Evolutionary conservation across 306 rosid species (phyloP), one percentile per base, ranked within the genome.

Genomic region (Lagenaria siceraria): DNA sequence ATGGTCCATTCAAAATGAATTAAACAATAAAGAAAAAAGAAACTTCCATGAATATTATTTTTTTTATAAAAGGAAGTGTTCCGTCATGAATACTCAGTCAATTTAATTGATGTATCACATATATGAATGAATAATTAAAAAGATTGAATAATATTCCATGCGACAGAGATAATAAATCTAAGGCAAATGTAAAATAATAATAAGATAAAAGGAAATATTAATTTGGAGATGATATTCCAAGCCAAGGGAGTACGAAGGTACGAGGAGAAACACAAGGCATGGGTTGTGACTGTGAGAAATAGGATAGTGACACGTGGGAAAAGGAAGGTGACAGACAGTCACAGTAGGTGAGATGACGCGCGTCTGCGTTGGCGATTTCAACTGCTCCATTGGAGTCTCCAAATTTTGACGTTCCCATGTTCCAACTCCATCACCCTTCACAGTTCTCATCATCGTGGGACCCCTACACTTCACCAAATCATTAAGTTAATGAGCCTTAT

Each of bases 351-450:
- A 33, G 51, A 69, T 69, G 54, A 69, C 55, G 55, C 7, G 38
- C 58, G 22, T 69, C 56, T 71, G 59, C 76, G 24, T 71, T 46
- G 46, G 76, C 76, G 40, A 59, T 71, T 71, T 43, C 76, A 71
- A 49, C 58, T 48, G 76, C 76, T 71, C 58, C 76, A 46, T 71
- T 71, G 15, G 74, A 70, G 36, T 22, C 38, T 24, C 22, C 38
- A 4, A 38, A 65, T 65, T 36, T 65, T 36, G 27, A 65, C 72
- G 72, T 18, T 33, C 13, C 13, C 36, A 15, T 7, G 10, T 35
- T 63, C 46, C 71, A 40, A 66, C 74, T 38, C 75, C 58, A 4
- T 22, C 55, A 6, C 14, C 21, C 55, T 15, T 51, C 74, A 12
- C 63, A 12, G 9, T 65, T n/a, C 27, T 58, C 63, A 24, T 58